These are phyloP conservation scores for Gremmenia infestans DNA, from an alignment of 2,329 filamentous ascomycete species.

Conservation along the genomic window DNA sequence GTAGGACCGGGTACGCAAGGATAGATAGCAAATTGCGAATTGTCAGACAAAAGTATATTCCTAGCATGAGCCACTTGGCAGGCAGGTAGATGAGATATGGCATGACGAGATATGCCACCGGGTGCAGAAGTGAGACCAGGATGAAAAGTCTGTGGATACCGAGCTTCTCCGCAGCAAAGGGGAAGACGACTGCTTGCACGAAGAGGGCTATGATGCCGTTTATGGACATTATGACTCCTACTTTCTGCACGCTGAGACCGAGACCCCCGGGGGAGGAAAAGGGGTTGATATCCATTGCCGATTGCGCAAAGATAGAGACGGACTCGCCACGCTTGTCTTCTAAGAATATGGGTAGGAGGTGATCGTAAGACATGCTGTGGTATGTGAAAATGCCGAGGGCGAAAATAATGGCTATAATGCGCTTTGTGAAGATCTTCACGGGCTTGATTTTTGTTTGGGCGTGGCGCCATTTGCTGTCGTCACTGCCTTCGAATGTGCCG, in stretches of 20 bases:
- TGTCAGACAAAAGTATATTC: slow-evolving; percentile 45
- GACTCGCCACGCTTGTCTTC: slow-evolving; percentile 61
- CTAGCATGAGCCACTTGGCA: slow-evolving; percentile 43
- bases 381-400: slow-evolving; percentile 88
- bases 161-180: slow-evolving; percentile 51
- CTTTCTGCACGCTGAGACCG: slow-evolving; percentile 56
- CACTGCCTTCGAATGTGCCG: slow-evolving; percentile 55
- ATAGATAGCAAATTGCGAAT: slow-evolving; percentile 58
- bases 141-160: slow-evolving; percentile 56
- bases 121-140: slow-evolving; percentile 54
- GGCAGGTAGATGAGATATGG: slow-evolving; percentile 54
- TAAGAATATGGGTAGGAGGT: slow-evolving; percentile 86
- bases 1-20: slow-evolving; percentile 57
- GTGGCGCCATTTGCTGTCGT: slow-evolving; percentile 29
- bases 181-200: slow-evolving; percentile 57
- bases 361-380: slow-evolving; percentile 92
- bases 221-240: slow-evolving; percentile 56
- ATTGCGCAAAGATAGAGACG: slow-evolving; percentile 15
- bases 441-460: slow-evolving; percentile 20
- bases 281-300: slow-evolving; percentile 31
- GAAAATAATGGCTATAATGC: slow-evolving; percentile 71
- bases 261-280: slow-evolving; percentile 58
- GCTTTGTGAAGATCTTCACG: slow-evolving; percentile 51
- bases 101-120: slow-evolving; percentile 55
- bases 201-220: slow-evolving; percentile 55